Conservation (phyloP, 2,329 filamentous ascomycete species). For the Penicillium digitatum region DNA sequence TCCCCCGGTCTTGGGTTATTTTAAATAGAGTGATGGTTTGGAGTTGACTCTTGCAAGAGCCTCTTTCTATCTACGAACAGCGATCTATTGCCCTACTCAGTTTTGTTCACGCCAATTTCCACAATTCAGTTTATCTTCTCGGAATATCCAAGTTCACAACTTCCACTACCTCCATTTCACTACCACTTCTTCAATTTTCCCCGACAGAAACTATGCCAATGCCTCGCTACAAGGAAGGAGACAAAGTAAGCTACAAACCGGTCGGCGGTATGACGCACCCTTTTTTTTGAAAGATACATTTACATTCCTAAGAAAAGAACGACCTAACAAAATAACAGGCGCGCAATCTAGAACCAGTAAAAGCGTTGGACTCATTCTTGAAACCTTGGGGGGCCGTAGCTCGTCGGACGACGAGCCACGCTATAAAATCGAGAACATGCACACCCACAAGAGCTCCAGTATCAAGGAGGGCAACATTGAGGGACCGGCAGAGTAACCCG, state of each 20-base stretch:
- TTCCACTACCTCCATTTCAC: not conserved
- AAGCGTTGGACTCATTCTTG: constrained; percentile 36
- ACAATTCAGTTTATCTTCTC: not conserved
- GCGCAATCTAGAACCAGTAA: constrained; percentile 39
- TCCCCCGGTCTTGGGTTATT: not conserved
- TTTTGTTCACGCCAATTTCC: not conserved
- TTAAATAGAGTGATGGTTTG: not conserved
- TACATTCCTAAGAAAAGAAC: not conserved
- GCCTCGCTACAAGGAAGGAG: constrained; percentile 32
- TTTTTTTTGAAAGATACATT: not conserved
- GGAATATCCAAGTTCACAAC: not conserved
- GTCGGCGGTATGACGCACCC: constrained; percentile 35
- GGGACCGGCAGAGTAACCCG: constrained; percentile 21
- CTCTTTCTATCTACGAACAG: not conserved
- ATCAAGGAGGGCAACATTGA: constrained; percentile 33
- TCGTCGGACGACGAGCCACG: constrained; percentile 35
- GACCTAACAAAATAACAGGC: constrained; percentile 25
- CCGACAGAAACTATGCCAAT: constrained; percentile 22
- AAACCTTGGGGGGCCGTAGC: constrained; percentile 33
- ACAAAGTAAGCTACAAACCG: constrained; percentile 42
- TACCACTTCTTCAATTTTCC: not conserved
- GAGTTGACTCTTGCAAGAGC: not conserved
- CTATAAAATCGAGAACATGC: constrained; percentile 35
- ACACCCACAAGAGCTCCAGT: constrained; percentile 16
- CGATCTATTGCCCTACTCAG: not conserved